Base-by-base conservation (phyloP, 1,284 basidiomycete species). In the Pseudozyma hubeiensis region DNA sequence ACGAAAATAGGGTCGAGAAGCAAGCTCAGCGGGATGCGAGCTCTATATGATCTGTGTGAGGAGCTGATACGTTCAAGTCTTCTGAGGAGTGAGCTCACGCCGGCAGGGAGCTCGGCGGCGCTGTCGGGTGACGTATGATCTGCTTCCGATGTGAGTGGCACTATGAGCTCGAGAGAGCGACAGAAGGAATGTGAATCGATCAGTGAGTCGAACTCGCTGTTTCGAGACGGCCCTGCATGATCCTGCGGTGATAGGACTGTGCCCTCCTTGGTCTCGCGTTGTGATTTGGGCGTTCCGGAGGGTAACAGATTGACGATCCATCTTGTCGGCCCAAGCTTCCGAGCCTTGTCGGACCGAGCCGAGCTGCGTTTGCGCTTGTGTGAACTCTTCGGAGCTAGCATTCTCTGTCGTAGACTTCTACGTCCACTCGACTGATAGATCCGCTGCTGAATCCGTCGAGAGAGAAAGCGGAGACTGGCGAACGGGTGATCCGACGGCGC, bases 361-460 rank as follows among this genome's bases (percentile, higher is more conserved):
- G 81, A 78, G 54, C 78, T 79, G 43, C 81, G 72, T 45, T 73
- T 80, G 7, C 81, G 71, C 72, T 82, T 82, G 72, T 82, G 81
- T 17, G 80, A 74, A 62, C 79, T 81, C 57, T 64, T 77, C 9
- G 61, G 53, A n/a, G 61, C 63, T 7, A 74, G 60, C 75, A 77
- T 77, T 0, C 19, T 14, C 6, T 8, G 17, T 6, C 5, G 10
- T 11, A 8, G 5, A 6, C 44, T 24, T 24, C 24, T 24, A 24
- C 24, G 24, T 24, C 24, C 24, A 24, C 2, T 24, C 24, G 24
- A 24, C 24, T 24, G 24, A 24, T 24, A 4, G 4, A 2, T 24
- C 24, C 24, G 24, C 24, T 24, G 24, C 24, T 24, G 24, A 24
- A 1, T 24, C 24, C 24, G 24, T 24, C 24, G 24, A 24, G 24